Base-by-base conservation (phyloP, 108 stramenopile species). In the Cyclotella kingstonii region DNA sequence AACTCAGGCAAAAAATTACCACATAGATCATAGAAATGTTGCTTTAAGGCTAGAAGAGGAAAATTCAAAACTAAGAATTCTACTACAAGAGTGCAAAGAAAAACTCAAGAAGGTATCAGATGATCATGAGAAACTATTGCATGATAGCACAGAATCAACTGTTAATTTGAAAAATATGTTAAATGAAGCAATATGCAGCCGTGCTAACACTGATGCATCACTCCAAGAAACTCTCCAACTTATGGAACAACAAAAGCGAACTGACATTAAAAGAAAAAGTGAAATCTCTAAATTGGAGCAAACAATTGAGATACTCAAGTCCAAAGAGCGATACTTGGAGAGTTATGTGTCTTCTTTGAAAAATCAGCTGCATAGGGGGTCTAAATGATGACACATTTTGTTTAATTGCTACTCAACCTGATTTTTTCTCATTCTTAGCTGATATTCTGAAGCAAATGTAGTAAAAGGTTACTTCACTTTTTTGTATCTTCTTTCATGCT, bases 291-390 rank as follows among this genome's bases (percentile, higher is more conserved):
- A 72, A 49, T 63, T 72, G 31, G 70, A 72, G 31, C 70, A 72
- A 25, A 63, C 62, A 5, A 33, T 72, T 2, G 62, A 72, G 39
- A 72, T 72, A 33, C 54, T 72, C 5, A 62, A 58, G 42, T 63
- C 70, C 3, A 72, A 72, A 49, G 70, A 72, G 52, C 61, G 70
- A n/a, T 72, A 72, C 43, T 51, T 63, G 40, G 70, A 72, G 44
- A 63, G 54, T 51, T 58, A 63, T 42, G 62, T 72, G 12, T 43
- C 55, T 11, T 63, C 62, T 12, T 29, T 72, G 55, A 72, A 72
- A 43, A 72, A 72, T 26, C 70, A 72, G 40, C 57, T 63, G 23
- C 63, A 49, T 17, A 40, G 70, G 40, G 54, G 61, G 19, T 56
- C 25, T 6, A 56, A 26, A 41, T 48, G 39, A 56, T 42, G 39